Evolutionary conservation across 495 filamentous ascomycete species (phyloP).

Genomic region (Neurospora sp.): DNA sequence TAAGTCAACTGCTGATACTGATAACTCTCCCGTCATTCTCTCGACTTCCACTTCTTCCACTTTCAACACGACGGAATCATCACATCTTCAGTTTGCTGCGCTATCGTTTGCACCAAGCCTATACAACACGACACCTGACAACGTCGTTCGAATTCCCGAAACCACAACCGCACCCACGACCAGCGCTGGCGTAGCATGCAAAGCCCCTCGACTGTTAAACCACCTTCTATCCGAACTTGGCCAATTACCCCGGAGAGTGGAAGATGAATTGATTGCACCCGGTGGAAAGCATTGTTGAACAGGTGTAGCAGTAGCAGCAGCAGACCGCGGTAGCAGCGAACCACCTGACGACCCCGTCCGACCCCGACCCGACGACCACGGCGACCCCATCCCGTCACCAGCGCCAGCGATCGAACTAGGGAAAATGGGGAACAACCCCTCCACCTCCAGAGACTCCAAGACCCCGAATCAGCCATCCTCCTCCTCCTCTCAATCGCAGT

Average conservation of each 20-base stretch:
- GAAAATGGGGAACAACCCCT: conserved; percentile 31
- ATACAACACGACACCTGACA: neutral
- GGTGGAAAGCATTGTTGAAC: neutral
- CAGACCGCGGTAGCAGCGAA: neutral
- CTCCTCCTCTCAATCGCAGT: conserved; percentile 10
- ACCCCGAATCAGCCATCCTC: conserved; percentile 12
- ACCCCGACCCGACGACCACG: neutral
- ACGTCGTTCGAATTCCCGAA: neutral
- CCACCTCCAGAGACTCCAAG: conserved; percentile 15
- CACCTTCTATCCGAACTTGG: neutral
- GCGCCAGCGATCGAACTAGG: neutral
- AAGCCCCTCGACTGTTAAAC: neutral
- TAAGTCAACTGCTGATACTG: neutral
- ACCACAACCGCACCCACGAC: neutral
- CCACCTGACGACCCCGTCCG: neutral
- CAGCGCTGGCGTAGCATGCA: neutral
- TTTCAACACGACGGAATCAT: neutral
- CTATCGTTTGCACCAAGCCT: neutral
- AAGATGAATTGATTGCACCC: neutral
- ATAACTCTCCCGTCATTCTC: neutral
- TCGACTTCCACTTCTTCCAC: neutral
- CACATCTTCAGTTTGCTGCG: neutral
- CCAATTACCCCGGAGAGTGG: neutral
- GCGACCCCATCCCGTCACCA: neutral
- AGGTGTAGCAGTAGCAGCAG: neutral